phyloP scores from a whole-genome alignment of 139 green algal genomes.

The Volvox africanus region DNA sequence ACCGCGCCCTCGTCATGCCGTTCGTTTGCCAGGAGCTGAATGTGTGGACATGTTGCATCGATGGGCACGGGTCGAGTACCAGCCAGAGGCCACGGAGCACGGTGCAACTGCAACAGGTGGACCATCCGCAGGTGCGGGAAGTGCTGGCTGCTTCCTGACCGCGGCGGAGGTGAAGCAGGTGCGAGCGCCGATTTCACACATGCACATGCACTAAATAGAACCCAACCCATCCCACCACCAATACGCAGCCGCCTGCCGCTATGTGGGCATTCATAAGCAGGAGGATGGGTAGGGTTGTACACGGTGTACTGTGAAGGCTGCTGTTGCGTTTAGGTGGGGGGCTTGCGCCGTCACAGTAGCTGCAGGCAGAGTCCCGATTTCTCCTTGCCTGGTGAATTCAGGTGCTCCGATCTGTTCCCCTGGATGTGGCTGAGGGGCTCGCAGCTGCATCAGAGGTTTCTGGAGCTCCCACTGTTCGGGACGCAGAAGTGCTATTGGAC shows the following conservation, averaged over 20 bases:
- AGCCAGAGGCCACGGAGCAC: conserved; percentile 9
- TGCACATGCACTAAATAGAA: too few species aligned
- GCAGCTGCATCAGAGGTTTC: conserved; percentile 50
- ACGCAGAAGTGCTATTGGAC: conserved; percentile 61
- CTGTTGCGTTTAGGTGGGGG: too few species aligned
- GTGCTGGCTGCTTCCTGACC: conserved; percentile 26
- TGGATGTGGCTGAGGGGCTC: conserved; percentile 30
- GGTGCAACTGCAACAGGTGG: not conserved
- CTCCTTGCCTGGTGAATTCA: not conserved
- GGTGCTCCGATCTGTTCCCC: conserved; percentile 5
- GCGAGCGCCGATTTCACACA: too few species aligned
- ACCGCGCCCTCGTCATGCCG: too few species aligned
- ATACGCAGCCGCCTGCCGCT: too few species aligned
- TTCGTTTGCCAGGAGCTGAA: conserved; percentile 43
- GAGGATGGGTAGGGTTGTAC: too few species aligned
- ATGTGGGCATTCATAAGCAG: too few species aligned
- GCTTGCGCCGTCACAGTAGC: too few species aligned
- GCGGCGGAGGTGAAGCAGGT: conserved; percentile 56
- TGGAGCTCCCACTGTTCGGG: conserved; percentile 36
- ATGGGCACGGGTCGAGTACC: conserved; percentile 57
- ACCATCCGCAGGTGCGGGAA: not conserved
- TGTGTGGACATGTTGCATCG: conserved; percentile 76
- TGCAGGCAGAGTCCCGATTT: too few species aligned
- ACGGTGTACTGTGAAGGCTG: not conserved
- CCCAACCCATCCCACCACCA: too few species aligned